Evolutionary conservation across 345 rosid species (phyloP).

Genomic region (Draba incana): DNA sequence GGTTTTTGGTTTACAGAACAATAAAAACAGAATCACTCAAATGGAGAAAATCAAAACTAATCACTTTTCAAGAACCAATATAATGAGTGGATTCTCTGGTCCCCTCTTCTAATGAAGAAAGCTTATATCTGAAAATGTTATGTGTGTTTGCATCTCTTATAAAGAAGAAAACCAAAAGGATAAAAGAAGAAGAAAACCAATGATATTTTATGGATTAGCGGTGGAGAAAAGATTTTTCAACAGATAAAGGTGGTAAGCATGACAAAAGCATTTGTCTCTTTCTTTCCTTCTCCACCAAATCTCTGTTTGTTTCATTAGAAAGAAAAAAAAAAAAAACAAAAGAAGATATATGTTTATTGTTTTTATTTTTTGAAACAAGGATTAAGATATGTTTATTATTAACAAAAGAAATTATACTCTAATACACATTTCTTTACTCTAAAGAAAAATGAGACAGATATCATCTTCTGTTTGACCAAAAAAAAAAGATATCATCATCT

Average conservation of each 20-base stretch:
- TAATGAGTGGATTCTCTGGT: conserved; percentile 13
- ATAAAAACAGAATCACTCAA: conserved; percentile 16
- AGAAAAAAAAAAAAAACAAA: not conserved
- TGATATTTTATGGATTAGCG: conserved; percentile 15
- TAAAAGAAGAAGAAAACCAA: not conserved
- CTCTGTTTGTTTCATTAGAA: conserved; percentile 1
- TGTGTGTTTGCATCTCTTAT: conserved; percentile 35
- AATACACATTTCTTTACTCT: too few species aligned
- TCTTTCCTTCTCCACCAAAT: conserved; percentile 32
- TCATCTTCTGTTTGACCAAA: too few species aligned
- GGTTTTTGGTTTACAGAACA: conserved; percentile 4
- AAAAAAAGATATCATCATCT: not conserved
- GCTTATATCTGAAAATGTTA: conserved; percentile 18
- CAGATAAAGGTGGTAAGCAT: conserved; percentile 42
- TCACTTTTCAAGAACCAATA: conserved; percentile 3
- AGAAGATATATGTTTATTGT: not conserved
- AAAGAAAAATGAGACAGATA: too few species aligned
- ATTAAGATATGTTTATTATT: too few species aligned
- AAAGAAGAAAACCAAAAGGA: conserved; percentile 28
- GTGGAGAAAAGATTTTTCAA: conserved; percentile 33
- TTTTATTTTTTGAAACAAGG: too few species aligned
- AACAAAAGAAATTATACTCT: too few species aligned
- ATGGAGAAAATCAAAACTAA: conserved; percentile 25
- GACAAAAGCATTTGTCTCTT: conserved; percentile 39
- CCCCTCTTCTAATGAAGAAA: conserved; percentile 31